Percentiles rank a stretch among this genome's conserved stretches.
Conservation (phyloP, 257 asterid genomes). For the Plantago major region DNA sequence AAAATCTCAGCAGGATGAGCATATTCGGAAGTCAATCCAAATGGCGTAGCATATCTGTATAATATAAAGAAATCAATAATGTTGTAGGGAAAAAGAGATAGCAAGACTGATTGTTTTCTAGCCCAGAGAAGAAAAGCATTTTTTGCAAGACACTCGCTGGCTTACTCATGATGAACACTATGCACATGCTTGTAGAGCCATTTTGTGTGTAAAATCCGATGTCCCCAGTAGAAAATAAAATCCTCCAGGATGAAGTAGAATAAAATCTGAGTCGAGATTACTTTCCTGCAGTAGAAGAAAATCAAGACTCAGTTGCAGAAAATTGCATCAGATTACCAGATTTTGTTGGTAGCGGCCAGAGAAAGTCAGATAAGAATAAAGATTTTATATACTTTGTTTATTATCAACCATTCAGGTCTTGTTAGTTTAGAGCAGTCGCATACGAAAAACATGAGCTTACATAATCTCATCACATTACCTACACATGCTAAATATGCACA, state of each 20-base stretch:
- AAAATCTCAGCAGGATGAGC: conserved; percentile 98
- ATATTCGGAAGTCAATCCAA: conserved; percentile 98
- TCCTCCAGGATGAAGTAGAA: conserved; percentile 95
- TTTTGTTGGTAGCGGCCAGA: conserved; percentile 4
- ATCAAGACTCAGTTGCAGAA: conserved; percentile 8
- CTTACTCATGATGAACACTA: conserved; percentile 99
- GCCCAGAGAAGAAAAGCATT: conserved; percentile 6
- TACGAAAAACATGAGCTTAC: background rate
- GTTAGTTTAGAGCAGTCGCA: background rate
- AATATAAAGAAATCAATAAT: conserved; percentile 12
- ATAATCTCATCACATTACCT: background rate
- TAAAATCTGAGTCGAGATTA: conserved; percentile 68
- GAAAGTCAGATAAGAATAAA: conserved; percentile 9
- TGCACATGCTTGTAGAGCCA: conserved; percentile 99
- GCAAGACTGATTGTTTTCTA: conserved; percentile 1
- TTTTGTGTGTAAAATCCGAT: conserved; percentile 86
- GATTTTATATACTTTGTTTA: conserved; percentile 1
- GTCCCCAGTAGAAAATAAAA: conserved; percentile 98
- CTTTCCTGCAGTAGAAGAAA: conserved; percentile 70
- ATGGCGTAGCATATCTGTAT: conserved; percentile 92
- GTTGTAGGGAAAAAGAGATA: conserved; percentile 6
- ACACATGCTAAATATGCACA: conserved; percentile 7
- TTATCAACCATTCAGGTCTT: conserved; percentile 10
- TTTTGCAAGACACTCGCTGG: conserved; percentile 18
- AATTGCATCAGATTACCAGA: conserved; percentile 3